These are phyloP conservation scores for Penicillium sp. DNA, from an alignment of 2,329 filamentous ascomycete species.

Conservation along the genomic window DNA sequence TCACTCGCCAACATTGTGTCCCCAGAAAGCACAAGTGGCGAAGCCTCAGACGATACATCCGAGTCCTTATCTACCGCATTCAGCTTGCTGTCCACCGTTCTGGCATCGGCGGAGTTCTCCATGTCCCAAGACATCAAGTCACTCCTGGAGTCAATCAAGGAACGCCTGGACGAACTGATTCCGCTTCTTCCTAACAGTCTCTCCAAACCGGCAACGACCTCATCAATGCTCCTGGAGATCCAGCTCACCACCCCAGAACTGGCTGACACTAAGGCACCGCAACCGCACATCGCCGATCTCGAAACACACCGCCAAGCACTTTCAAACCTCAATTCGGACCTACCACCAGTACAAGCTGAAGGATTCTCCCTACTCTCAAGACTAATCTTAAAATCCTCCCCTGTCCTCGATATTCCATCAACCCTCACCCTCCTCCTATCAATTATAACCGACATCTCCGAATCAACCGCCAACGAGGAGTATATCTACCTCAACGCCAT, in stretches of 20 bases:
- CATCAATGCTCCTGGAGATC: slow-evolving; percentile 46
- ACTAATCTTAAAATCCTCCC: slow-evolving; percentile 42
- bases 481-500: slow-evolving; percentile 48
- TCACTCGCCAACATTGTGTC: slow-evolving; percentile 38
- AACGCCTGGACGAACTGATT: slow-evolving; percentile 37
- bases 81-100: slow-evolving; percentile 44
- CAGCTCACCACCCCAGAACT: slow-evolving; percentile 33
- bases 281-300: slow-evolving; percentile 36
- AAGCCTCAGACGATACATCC: slow-evolving; percentile 22
- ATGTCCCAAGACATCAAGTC: slow-evolving; percentile 30
- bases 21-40: slow-evolving; percentile 15
- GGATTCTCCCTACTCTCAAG: slow-evolving; percentile 43
- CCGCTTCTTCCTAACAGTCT: slow-evolving; percentile 34
- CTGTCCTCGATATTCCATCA: slow-evolving; percentile 45
- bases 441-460: slow-evolving; percentile 37
- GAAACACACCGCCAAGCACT: slow-evolving; percentile 44
- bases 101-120: slow-evolving; percentile 43
- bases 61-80: slow-evolving; percentile 44
- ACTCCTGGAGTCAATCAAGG: slow-evolving; percentile 35
- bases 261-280: slow-evolving; percentile 18
- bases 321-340: slow-evolving; percentile 40
- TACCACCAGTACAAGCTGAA: slow-evolving; percentile 46
- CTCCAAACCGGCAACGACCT: slow-evolving; percentile 40
- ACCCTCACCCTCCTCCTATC: slow-evolving; percentile 43
- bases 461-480: slow-evolving; percentile 38